These are phyloP conservation scores for Acanthamoeba sp. DNA, from an alignment of 208 protist species.

Conservation along the genomic window DNA sequence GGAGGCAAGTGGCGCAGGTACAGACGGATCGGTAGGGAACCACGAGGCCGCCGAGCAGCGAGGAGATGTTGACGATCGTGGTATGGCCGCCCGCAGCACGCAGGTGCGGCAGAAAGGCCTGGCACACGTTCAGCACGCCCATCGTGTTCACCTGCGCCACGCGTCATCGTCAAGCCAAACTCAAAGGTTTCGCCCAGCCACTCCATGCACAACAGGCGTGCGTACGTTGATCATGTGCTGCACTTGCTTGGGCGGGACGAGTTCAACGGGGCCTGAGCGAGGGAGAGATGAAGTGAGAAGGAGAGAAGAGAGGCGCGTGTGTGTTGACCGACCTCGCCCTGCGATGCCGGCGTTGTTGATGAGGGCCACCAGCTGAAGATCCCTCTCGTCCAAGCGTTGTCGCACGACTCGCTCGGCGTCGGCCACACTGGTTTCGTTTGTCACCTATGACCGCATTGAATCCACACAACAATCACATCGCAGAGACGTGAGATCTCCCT, in stretches of 20 bases:
- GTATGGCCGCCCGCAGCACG: background rate
- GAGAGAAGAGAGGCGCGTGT: background rate
- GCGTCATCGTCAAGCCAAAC: background rate
- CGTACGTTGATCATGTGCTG: slow-evolving; percentile 55
- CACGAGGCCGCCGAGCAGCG: background rate
- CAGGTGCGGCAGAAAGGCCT: slow-evolving; percentile 43
- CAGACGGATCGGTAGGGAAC: slow-evolving; percentile 46
- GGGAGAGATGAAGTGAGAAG: background rate
- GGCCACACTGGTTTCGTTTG: background rate
- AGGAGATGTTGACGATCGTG: slow-evolving; percentile 44
- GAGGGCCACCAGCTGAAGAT: slow-evolving; percentile 7
- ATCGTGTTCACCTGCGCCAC: slow-evolving; percentile 36
- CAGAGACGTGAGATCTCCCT: no score
- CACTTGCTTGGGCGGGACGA: background rate
- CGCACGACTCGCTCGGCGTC: slow-evolving; percentile 6
- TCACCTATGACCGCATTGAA: background rate
- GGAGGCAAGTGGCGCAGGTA: background rate
- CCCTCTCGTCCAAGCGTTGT: background rate
- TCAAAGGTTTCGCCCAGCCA: background rate
- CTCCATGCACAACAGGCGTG: background rate
- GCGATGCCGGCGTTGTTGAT: slow-evolving; percentile 53
- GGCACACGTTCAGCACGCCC: slow-evolving; percentile 43
- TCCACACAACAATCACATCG: background rate
- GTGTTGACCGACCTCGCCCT: background rate
- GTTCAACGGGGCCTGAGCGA: background rate